A percentile compares a stretch with the other conserved stretches of the same genome.
These are phyloP conservation scores for Dothiorella sarmentorum DNA, from an alignment of 2,329 filamentous ascomycete species.

Conservation along the genomic window DNA sequence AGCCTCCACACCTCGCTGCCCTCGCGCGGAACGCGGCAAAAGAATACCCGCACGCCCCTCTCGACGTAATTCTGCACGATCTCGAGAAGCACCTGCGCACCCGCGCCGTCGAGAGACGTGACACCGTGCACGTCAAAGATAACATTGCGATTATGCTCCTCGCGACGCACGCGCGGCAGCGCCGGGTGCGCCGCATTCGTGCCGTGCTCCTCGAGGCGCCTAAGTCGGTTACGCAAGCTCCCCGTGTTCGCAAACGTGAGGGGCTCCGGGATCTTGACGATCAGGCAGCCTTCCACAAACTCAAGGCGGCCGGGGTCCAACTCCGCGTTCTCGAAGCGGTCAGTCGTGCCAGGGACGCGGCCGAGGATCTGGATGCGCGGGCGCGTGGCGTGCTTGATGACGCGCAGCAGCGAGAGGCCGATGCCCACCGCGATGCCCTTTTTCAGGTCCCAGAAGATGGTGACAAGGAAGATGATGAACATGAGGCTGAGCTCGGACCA, in stretches of 20 bases:
- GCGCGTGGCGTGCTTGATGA: slow-evolving; percentile 85
- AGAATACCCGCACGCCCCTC: slow-evolving; percentile 73
- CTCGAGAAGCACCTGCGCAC: slow-evolving; percentile 84
- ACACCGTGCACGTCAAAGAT: slow-evolving; percentile 99
- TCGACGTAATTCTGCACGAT: slow-evolving; percentile 81
- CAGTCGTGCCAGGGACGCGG: slow-evolving; percentile 72
- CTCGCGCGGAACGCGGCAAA: slow-evolving; percentile 55
- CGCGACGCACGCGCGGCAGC: slow-evolving; percentile 70
- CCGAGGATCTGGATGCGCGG: slow-evolving; percentile 95
- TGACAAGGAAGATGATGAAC: slow-evolving; percentile 83
- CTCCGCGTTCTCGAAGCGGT: slow-evolving; percentile 82
- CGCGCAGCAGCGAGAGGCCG: slow-evolving; percentile 80
- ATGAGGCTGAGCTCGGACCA: slow-evolving; percentile 86
- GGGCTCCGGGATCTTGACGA: slow-evolving; percentile 96
- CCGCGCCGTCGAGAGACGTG: slow-evolving; percentile 87
- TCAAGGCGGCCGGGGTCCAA: slow-evolving; percentile 70
- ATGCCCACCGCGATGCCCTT: slow-evolving; percentile 93
- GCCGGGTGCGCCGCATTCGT: slow-evolving; percentile 81
- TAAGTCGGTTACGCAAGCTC: slow-evolving; percentile 77
- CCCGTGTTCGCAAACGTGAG: slow-evolving; percentile 97
- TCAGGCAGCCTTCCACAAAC: slow-evolving; percentile 86
- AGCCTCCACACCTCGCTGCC: slow-evolving; percentile 62
- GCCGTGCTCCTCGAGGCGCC: slow-evolving; percentile 86
- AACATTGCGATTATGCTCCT: slow-evolving; percentile 84
- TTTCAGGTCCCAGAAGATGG: slow-evolving; percentile 91